Percentiles rank a stretch among this genome's conserved stretches.
Conservation (phyloP, 345 rosid species). For the Citrus hindsii region DNA sequence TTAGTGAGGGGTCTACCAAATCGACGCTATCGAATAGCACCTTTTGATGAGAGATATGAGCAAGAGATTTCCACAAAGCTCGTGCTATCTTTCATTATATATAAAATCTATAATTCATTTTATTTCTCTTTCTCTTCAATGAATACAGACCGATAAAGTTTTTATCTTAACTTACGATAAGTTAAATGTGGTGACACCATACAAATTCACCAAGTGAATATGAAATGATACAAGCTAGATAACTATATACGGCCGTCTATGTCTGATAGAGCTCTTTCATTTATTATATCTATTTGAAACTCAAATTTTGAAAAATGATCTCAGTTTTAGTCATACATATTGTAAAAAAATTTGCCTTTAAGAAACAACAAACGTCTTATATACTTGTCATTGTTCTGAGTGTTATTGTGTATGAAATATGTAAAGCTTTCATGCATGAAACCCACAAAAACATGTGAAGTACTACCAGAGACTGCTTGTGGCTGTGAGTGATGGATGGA, state of each 20-base stretch:
- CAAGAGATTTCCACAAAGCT: no score
- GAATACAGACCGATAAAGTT: no score
- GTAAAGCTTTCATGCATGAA: background rate
- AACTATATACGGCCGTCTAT: background rate
- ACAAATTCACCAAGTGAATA: background rate
- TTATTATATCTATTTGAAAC: no score
- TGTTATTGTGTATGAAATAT: background rate
- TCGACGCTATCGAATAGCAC: no score
- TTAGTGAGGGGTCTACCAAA: no score
- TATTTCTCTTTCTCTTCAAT: no score
- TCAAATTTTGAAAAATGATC: no score
- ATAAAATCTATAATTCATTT: no score
- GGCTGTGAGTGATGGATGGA: conserved; percentile 35
- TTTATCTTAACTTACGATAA: background rate
- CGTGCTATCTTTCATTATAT: no score
- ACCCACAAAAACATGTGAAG: conserved; percentile 27
- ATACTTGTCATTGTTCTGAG: background rate
- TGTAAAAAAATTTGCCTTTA: background rate
- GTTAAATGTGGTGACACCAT: background rate
- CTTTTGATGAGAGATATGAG: no score
- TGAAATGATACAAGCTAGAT: no score
- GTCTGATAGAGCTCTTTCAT: background rate
- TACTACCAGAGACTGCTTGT: background rate
- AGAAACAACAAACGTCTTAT: background rate
- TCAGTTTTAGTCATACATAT: no score